Evolutionary conservation across 208 protist species (phyloP), one percentile per base, ranked within the genome.

Genomic region (Trypanosoma platydactyli): DNA sequence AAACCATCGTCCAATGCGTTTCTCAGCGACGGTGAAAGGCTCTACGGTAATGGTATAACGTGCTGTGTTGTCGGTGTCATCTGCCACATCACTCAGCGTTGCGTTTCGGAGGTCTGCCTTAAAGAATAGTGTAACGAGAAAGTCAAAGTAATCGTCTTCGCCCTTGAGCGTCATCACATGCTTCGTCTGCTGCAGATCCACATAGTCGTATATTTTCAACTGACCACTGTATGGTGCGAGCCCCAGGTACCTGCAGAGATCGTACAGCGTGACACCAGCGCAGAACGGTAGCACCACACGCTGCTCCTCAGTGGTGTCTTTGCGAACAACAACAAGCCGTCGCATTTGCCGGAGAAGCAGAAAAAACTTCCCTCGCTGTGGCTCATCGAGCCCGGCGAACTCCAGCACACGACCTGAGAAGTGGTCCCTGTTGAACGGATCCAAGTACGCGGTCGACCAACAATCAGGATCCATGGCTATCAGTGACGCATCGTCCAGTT

Each of bases 71-170:
- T 95, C 89, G 1, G 66, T 78, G 11, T 74, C 73, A 49, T 95
- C 89, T 9, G 82, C 84, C 16, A 94, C 44, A 53, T 86, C 77
- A 20, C 73, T 79, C 48, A 92, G 59, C 18, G 86, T 92, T 5
- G 83, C 80, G 16, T 76, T 66, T 42, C 62, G 61, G 24, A 95
- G 38, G 64, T 95, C 70, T 4, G 89, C 77, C 48, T 86, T 84
- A 66, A 84, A 91, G 64, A 95, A 95, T 33, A 78, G 58, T 11
- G 84, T 61, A 12, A 92, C 67, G 11, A 95, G 55, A 40, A 85
- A 91, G 72, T 95, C 89, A 74, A 95, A 95, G 62, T 89, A 95
- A 0, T 60, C 65, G 55, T 95, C 86, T 68, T 95, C 89, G 52
- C 79, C 68, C 44, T 81, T 81, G 35, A 95, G 67, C 29, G 89